Conservation (phyloP, 768 basidiomycete species). For the Hygrophorus pudorinus region DNA sequence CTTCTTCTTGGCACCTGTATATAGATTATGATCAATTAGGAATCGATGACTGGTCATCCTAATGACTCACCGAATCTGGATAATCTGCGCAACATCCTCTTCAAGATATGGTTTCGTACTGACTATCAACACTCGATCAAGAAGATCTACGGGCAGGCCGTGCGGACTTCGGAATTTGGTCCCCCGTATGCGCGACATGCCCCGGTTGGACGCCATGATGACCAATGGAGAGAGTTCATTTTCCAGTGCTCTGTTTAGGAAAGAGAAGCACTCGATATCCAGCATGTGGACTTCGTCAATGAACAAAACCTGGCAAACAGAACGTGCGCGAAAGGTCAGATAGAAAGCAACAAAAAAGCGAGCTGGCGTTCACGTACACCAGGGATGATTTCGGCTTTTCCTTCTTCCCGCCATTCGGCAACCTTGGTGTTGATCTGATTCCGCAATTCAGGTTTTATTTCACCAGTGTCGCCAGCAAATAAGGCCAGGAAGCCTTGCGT, state of each 20-base stretch:
- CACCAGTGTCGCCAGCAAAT: conserved; percentile 92
- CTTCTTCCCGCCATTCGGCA: conserved; percentile 96
- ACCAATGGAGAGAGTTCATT: conserved; percentile 90
- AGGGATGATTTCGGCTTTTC: conserved; percentile 95
- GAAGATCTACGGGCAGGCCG: conserved; percentile 87
- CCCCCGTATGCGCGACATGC: conserved; percentile 89
- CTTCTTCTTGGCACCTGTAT: conserved; percentile 84
- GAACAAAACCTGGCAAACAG: conserved; percentile 70
- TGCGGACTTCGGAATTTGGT: conserved; percentile 93
- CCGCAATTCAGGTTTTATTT: conserved; percentile 94
- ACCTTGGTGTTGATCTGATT: conserved; percentile 97
- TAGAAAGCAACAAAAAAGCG: background rate
- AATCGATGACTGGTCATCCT: background rate
- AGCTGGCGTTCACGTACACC: conserved; percentile 49
- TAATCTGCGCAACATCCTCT: conserved; percentile 84
- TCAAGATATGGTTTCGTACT: conserved; percentile 79
- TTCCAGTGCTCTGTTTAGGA: conserved; percentile 93
- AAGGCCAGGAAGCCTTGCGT: conserved; percentile 98
- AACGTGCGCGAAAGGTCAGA: background rate
- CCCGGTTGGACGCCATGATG: conserved; percentile 97
- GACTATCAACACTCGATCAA: conserved; percentile 94
- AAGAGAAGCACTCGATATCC: conserved; percentile 98
- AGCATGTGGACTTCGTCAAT: conserved; percentile 99
- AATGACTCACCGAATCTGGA: conserved; percentile 68
- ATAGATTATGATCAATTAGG: background rate